These are phyloP conservation scores for Globisporangium solare DNA, from an alignment of 352 stramenopile genomes.

Conservation along the genomic window DNA sequence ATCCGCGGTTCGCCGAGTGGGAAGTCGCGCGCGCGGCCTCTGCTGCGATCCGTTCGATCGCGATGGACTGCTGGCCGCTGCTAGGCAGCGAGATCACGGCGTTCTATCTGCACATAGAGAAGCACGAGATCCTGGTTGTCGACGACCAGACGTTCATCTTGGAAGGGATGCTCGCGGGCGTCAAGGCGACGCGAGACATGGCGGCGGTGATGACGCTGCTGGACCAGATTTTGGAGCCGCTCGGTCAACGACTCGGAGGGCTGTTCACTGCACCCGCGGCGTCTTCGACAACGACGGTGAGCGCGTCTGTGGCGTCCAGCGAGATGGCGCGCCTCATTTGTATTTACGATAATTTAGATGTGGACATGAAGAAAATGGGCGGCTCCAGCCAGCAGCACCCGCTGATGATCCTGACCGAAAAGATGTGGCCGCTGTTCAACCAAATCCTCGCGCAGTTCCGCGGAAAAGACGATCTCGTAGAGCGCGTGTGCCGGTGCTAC, in stretches of 20 bases:
- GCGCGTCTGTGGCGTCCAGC: slow-evolving; percentile 35
- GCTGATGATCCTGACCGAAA: slow-evolving; percentile 68
- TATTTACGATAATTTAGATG: slow-evolving; percentile 74
- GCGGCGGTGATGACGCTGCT: slow-evolving; percentile 39
- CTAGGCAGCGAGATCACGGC: slow-evolving; percentile 60
- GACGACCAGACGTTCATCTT: slow-evolving; percentile 86
- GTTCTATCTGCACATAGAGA: slow-evolving; percentile 79
- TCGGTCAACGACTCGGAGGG: slow-evolving; percentile 41
- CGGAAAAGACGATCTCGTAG: slow-evolving; percentile 70
- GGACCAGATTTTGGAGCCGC: slow-evolving; percentile 63
- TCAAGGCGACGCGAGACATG: slow-evolving; percentile 45
- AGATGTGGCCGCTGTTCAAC: slow-evolving; percentile 78
- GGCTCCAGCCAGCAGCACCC: slow-evolving; percentile 23
- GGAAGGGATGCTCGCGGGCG: slow-evolving; percentile 66
- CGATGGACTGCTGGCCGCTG: slow-evolving; percentile 73
- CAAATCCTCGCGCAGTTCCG: slow-evolving; percentile 75
- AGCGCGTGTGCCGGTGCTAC: slow-evolving; percentile 81
- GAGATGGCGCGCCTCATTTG: slow-evolving; percentile 80
- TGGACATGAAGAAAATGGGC: slow-evolving; percentile 25
- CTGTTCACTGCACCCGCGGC: slow-evolving; percentile 36
- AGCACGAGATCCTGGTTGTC: slow-evolving; percentile 57
- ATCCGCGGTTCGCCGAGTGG: slow-evolving; percentile 56
- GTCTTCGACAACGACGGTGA: slow-evolving; percentile 22
- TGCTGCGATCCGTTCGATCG: slow-evolving; percentile 63
- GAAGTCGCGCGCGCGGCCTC: slow-evolving; percentile 69